Conservation (phyloP, 805 yeast genomes). For the Lipomyces mesembrius region DNA sequence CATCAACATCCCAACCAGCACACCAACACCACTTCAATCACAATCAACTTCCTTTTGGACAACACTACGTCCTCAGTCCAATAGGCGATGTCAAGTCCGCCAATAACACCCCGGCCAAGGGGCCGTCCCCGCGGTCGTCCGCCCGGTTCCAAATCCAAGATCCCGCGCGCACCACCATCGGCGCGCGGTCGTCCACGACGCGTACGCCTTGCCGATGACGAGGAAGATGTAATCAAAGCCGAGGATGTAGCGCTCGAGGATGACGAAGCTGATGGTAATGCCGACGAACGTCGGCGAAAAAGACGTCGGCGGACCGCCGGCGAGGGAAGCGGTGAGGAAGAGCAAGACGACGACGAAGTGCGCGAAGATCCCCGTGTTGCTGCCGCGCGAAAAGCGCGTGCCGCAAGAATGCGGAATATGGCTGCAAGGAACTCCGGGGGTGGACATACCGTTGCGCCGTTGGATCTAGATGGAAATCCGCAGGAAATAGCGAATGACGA, state of each 20-base stretch:
- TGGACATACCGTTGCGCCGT: conserved; percentile 54
- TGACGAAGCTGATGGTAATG: conserved; percentile 19
- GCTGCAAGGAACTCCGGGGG: conserved; percentile 36
- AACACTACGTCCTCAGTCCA: background rate
- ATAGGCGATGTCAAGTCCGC: background rate
- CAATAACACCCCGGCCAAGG: conserved; percentile 33
- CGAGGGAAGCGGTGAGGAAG: conserved; percentile 10
- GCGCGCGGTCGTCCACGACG: conserved; percentile 28
- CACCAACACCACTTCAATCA: background rate
- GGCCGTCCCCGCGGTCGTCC: conserved; percentile 46
- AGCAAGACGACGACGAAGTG: conserved; percentile 24
- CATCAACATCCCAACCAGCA: background rate
- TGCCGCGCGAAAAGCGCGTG: conserved; percentile 37
- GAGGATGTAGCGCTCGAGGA: conserved; percentile 23
- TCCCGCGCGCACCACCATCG: conserved; percentile 32
- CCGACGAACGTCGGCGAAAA: conserved; percentile 8
- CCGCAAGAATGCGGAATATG: conserved; percentile 33
- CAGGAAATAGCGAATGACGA: conserved; percentile 73
- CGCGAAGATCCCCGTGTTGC: conserved; percentile 36
- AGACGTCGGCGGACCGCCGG: conserved; percentile 16
- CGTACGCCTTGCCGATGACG: conserved; percentile 33
- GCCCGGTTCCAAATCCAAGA: conserved; percentile 44
- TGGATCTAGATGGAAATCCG: conserved; percentile 73
- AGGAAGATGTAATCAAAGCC: conserved; percentile 26
- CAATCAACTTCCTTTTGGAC: background rate